Evolutionary conservation across 2,329 filamentous ascomycete species (phyloP), one percentile per base, ranked within the genome.

Genomic region (Cladosporium colombiae): DNA sequence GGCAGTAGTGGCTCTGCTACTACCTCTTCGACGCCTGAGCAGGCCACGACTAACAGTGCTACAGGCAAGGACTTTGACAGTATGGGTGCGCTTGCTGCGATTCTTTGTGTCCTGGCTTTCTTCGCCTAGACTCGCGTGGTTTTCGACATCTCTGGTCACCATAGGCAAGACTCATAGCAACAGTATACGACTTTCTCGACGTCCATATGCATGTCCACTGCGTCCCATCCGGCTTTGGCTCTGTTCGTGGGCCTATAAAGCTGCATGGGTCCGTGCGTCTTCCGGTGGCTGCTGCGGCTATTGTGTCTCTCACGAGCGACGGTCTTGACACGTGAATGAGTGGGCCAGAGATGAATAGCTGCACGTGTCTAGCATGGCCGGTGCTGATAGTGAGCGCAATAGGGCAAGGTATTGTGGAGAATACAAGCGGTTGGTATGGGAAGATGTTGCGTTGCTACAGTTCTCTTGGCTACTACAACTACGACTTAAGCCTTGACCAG

Each of bases 81-180:
- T 37, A 66, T 67, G 66, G 65, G 67, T 31, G 67, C 55, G 21
- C 52, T 69, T 59, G 66, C 68, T 25, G 33, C 68, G 14, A 33
- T 69, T 13, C 46, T 67, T 62, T 68, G 67, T 23, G 53, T 58
- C 2, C 40, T 69, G 44, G 68, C 68, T 56, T 63, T 63, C 61
- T 56, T 63, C 23, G 56, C 37, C 27, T 59, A 46, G 25, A 23
- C 37, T 25, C 27, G 55, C 31, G 18, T 8, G 11, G 29, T 23
- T 25, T 25, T 13, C 14, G 18, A 10, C 11, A 53, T 23, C n/a
- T 55, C n/a, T 31, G 13, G 2, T 5, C 18, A 29, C n/a, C 16
- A 21, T 55, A 55, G 23, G 31, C 29, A 35, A 33, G 14, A n/a
- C 31, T 21, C 2, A 57, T 57, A 57, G 31, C 55, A 33, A 35